Evolutionary conservation across 2,329 filamentous ascomycete genomes (phyloP).

Genomic region (Pezicula carpinea): DNA sequence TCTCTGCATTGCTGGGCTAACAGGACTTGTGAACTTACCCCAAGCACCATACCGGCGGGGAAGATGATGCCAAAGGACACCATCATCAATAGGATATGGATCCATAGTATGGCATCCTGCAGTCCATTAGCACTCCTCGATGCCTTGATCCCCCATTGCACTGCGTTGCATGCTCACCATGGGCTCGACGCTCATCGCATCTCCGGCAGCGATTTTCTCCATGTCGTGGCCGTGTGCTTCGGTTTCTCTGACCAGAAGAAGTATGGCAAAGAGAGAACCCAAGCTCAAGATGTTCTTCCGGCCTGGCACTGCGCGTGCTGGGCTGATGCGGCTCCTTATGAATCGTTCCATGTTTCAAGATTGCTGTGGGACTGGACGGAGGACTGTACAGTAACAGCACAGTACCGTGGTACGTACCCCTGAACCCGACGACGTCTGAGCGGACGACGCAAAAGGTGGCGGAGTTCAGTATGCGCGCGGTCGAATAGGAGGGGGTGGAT

Average conservation of each 20-base stretch:
- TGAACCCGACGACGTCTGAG: too few species aligned
- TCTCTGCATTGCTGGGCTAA: neutral
- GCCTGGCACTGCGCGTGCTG: neutral
- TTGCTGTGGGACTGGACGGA: constrained; percentile 1
- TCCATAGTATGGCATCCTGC: constrained; percentile 81
- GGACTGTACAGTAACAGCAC: too few species aligned
- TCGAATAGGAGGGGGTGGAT: too few species aligned
- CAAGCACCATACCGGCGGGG: constrained; percentile 90
- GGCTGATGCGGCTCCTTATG: neutral
- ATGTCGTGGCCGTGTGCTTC: constrained; percentile 38
- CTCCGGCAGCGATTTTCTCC: constrained; percentile 61
- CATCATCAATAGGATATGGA: constrained; percentile 86
- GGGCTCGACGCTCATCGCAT: constrained; percentile 66
- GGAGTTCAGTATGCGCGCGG: too few species aligned
- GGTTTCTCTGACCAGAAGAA: constrained; percentile 13
- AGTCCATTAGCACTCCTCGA: constrained; percentile 30
- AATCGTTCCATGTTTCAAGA: constrained; percentile 4
- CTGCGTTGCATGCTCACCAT: constrained; percentile 44
- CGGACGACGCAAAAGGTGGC: too few species aligned
- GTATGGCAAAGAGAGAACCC: neutral
- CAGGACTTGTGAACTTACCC: constrained; percentile 50
- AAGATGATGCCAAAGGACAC: constrained; percentile 88
- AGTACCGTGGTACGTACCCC: too few species aligned
- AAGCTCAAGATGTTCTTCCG: neutral
- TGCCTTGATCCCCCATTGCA: neutral